Evolutionary conservation across 2,329 filamentous ascomycete genomes (phyloP).

Genomic region (Podosphaera xanthii): DNA sequence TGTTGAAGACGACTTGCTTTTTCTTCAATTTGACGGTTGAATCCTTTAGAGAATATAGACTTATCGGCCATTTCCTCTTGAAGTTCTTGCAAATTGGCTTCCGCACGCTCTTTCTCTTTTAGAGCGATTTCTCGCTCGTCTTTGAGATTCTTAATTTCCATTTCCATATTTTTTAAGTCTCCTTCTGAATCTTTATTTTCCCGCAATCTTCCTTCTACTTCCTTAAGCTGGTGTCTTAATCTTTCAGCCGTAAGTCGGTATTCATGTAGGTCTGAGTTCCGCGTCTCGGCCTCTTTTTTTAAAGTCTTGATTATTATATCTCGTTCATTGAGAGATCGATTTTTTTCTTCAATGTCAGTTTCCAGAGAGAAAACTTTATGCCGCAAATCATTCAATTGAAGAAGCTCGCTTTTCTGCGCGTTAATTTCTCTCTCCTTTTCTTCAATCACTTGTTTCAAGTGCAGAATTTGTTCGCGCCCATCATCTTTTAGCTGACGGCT

Average conservation of each 20-base stretch:
- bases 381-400: conserved; percentile 41
- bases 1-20: conserved; percentile 42
- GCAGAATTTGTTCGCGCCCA: conserved; percentile 36
- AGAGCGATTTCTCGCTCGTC: conserved; percentile 30
- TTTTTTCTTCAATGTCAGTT: conserved; percentile 51
- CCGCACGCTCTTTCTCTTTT: conserved; percentile 31
- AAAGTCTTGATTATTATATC: conserved; percentile 53
- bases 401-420: conserved; percentile 32
- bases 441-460: conserved; percentile 31
- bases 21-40: conserved; percentile 54
- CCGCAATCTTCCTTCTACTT: conserved; percentile 30
- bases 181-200: conserved; percentile 17
- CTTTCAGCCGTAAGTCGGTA: conserved; percentile 37
- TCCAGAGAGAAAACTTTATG: conserved; percentile 59
- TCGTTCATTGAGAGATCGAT: conserved; percentile 46
- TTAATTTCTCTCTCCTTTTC: conserved; percentile 26
- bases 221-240: conserved; percentile 26
- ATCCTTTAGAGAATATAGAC: conserved; percentile 50
- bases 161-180: conserved; percentile 35
- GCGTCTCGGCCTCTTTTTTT: conserved; percentile 29
- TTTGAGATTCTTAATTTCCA: conserved; percentile 30
- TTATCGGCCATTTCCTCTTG: conserved; percentile 63
- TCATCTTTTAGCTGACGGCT: conserved; percentile 50
- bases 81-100: conserved; percentile 38
- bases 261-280: conserved; percentile 27